Percentiles rank a stretch among this genome's conserved stretches.
phyloP scores from a whole-genome alignment of 371 early-diverging fungal species.

The Mortierella sp. region DNA sequence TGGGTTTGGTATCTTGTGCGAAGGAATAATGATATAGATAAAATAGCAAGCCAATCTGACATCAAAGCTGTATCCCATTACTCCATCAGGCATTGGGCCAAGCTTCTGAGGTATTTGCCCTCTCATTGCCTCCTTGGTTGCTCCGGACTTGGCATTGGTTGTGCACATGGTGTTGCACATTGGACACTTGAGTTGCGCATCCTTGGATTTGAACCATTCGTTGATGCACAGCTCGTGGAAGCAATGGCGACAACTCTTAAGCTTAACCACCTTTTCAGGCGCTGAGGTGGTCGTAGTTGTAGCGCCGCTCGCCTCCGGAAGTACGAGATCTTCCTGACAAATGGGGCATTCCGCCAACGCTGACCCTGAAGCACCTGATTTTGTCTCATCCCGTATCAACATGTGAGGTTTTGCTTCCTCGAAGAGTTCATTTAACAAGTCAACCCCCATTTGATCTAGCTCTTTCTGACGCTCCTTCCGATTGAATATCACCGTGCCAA shows the following conservation, averaged over 20 bases:
- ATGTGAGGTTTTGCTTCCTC: conserved; percentile 28
- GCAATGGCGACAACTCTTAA: conserved; percentile 51
- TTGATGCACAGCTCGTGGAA: conserved; percentile 46
- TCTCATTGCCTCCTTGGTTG: conserved; percentile 22
- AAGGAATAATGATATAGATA: conserved; percentile 32
- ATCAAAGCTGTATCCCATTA: conserved; percentile 51
- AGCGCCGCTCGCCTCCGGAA: background rate
- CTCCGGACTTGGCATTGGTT: conserved; percentile 11
- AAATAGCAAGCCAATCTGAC: conserved; percentile 41
- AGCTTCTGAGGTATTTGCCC: conserved; percentile 27
- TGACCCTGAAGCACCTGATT: background rate
- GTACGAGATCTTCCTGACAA: conserved; percentile 30
- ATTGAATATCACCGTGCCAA: conserved; percentile 34
- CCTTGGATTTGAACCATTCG: conserved; percentile 35
- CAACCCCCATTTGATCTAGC: conserved; percentile 21
- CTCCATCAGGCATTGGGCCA: conserved; percentile 44
- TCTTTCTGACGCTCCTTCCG: conserved; percentile 31
- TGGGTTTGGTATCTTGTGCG: conserved; percentile 13
- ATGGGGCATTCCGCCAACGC: conserved; percentile 37
- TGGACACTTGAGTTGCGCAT: conserved; percentile 46
- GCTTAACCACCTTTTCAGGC: conserved; percentile 34
- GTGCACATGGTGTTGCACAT: conserved; percentile 43
- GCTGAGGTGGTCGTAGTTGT: background rate
- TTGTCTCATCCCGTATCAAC: conserved; percentile 18
- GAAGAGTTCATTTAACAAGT: conserved; percentile 27